phyloP scores from a whole-genome alignment of 2,329 filamentous ascomycete genomes.

The Stachybotrys elegans region DNA sequence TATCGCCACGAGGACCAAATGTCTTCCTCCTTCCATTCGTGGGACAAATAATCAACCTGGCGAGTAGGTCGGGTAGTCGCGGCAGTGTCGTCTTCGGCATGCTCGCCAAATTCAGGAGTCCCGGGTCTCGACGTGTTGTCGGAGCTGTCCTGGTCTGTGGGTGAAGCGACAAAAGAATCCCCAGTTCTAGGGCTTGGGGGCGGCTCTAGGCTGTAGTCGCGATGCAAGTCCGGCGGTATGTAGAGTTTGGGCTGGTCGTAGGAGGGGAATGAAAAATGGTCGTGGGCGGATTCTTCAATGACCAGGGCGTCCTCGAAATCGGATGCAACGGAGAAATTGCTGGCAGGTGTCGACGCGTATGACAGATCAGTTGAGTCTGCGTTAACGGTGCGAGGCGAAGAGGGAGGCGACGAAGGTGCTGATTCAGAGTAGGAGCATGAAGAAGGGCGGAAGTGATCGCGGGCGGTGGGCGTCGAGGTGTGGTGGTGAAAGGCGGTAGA shows the following conservation, averaged over 20 bases:
- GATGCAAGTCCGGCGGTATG: conserved; percentile 22
- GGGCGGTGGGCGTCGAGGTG: conserved; percentile 41
- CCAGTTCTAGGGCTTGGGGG: conserved; percentile 44
- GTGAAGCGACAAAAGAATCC: conserved; percentile 48
- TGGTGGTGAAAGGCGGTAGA: conserved; percentile 36
- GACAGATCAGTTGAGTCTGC: conserved; percentile 52
- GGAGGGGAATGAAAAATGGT: conserved; percentile 41
- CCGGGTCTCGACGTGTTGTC: conserved; percentile 50
- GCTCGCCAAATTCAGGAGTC: conserved; percentile 49
- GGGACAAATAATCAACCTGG: conserved; percentile 92
- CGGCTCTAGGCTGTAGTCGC: conserved; percentile 40
- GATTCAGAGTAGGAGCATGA: conserved; percentile 41
- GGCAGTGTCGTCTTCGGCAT: conserved; percentile 75
- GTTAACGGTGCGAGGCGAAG: conserved; percentile 48
- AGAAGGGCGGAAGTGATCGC: conserved; percentile 40
- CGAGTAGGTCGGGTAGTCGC: conserved; percentile 70
- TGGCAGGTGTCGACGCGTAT: conserved; percentile 57
- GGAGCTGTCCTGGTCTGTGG: conserved; percentile 48
- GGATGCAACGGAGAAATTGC: conserved; percentile 57
- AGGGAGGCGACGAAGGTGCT: conserved; percentile 48
- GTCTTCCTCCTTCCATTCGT: conserved; percentile 91
- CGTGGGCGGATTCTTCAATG: conserved; percentile 38
- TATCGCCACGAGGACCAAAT: conserved; percentile 98
- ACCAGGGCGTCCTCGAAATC: conserved; percentile 46
- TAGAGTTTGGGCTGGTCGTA: conserved; percentile 44